phyloP scores from a whole-genome alignment of 2,329 filamentous ascomycete species.

The Ceratocystis eucalypticola region DNA sequence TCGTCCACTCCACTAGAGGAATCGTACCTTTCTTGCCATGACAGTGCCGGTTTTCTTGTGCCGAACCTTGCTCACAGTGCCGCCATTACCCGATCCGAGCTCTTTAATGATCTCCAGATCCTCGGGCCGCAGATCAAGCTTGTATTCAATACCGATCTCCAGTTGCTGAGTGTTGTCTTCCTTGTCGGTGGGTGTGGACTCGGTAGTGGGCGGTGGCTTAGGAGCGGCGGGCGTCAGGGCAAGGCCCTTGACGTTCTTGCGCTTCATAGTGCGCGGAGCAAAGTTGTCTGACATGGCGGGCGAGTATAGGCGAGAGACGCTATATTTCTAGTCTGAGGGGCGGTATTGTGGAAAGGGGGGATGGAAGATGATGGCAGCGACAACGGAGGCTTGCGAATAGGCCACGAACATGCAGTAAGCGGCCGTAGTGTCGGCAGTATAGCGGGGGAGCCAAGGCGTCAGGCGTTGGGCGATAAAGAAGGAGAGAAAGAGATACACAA shows the following conservation, averaged over 20 bases:
- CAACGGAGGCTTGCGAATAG: no score
- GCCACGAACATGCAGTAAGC: no score
- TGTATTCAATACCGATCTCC: conserved; percentile 96
- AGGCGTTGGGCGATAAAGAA: no score
- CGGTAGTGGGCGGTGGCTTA: conserved; percentile 57
- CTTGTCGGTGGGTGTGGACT: conserved; percentile 53
- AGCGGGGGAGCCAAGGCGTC: no score
- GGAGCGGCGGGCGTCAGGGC: conserved; percentile 69
- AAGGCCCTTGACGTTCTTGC: conserved; percentile 96
- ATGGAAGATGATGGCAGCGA: neutral
- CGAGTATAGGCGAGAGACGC: neutral
- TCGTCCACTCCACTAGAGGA: neutral
- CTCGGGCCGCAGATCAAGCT: conserved; percentile 78
- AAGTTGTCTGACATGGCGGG: conserved; percentile 47
- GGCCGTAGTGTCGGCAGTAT: no score
- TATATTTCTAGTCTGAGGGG: neutral
- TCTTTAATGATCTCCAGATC: conserved; percentile 90
- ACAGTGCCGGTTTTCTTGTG: conserved; percentile 88
- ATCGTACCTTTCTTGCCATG: conserved; percentile 89
- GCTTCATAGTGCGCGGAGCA: conserved; percentile 75
- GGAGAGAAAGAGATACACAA: no score
- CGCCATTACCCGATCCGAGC: conserved; percentile 88
- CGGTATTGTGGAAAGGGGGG: neutral
- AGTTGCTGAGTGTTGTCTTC: conserved; percentile 48
- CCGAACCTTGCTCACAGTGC: conserved; percentile 95